Conservation (phyloP, 2,329 filamentous ascomycete genomes). For the Botrytis byssoidea region DNA sequence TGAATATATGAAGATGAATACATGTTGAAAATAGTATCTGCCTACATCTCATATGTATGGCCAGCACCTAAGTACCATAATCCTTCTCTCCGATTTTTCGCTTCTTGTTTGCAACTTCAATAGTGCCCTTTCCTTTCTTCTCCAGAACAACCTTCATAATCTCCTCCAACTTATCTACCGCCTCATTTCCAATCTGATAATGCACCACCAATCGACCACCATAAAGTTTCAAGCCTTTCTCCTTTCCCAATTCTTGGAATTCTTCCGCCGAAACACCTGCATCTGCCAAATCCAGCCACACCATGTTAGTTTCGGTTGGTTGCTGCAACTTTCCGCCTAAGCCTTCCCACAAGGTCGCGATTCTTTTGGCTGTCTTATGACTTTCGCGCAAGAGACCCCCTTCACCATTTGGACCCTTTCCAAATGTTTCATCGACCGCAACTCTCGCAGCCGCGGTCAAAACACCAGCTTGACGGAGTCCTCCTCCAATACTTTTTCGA, state of each 20-base stretch:
- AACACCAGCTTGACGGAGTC: conserved; percentile 72
- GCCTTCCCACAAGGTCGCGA: conserved; percentile 60
- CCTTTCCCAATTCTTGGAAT: conserved; percentile 54
- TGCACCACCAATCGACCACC: conserved; percentile 65
- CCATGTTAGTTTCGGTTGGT: conserved; percentile 71
- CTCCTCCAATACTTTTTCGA: conserved; percentile 78
- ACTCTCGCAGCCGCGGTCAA: conserved; percentile 73
- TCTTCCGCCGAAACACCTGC: conserved; percentile 52
- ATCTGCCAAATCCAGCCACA: conserved; percentile 64
- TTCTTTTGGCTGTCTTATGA: conserved; percentile 60
- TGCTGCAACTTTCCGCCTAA: conserved; percentile 60
- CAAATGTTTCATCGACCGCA: conserved; percentile 77
- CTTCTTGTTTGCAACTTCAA: conserved; percentile 21
- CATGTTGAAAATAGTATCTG: neutral
- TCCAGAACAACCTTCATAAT: conserved; percentile 44
- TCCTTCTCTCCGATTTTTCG: conserved; percentile 34
- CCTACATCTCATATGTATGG: neutral
- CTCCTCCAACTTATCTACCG: conserved; percentile 49
- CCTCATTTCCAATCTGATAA: conserved; percentile 66
- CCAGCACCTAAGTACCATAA: conserved; percentile 35
- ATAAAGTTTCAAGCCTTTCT: conserved; percentile 55
- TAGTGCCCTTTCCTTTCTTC: conserved; percentile 22
- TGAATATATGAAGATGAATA: neutral
- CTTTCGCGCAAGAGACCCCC: conserved; percentile 60
- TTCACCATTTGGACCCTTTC: conserved; percentile 53